Evolutionary conservation across 106 monocot genomes (phyloP).

Genomic region (Dendrobium catenatum): DNA sequence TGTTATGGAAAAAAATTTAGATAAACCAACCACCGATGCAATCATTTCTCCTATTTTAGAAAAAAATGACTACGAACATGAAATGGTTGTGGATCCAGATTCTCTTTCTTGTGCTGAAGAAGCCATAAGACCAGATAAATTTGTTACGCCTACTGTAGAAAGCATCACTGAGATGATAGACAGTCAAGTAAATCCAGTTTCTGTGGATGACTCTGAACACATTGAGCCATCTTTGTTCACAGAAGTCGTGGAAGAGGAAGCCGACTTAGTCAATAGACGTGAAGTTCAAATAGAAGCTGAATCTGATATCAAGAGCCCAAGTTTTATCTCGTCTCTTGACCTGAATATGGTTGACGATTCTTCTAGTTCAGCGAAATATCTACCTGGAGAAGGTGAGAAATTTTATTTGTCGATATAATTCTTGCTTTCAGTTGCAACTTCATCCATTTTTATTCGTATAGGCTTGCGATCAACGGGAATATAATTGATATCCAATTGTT

Average conservation of each 20-base stretch:
- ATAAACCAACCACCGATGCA: not conserved
- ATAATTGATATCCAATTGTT: not conserved
- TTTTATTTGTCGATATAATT: not conserved
- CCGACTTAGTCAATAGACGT: not conserved
- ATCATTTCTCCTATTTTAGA: conserved; percentile 1
- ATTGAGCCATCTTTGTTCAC: not conserved
- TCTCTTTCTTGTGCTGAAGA: not conserved
- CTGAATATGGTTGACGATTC: not conserved
- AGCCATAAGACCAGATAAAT: not conserved
- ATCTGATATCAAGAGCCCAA: not conserved
- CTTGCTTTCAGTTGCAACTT: not conserved
- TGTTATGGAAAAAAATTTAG: not conserved
- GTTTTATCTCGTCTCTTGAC: not conserved
- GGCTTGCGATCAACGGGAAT: not conserved
- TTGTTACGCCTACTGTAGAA: not conserved
- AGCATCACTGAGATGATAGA: conserved; percentile 4
- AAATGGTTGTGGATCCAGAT: conserved; percentile 2
- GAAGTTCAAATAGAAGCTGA: not conserved
- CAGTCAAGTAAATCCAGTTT: not conserved
- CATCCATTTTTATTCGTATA: not conserved
- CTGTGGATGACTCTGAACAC: not conserved
- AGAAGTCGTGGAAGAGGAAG: conserved; percentile 2
- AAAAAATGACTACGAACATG: not conserved
- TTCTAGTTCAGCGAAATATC: not conserved
- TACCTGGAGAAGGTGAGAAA: not conserved